Evolutionary conservation across 352 stramenopile species (phyloP).

Genomic region (Phytopythium chamaehyphon): DNA sequence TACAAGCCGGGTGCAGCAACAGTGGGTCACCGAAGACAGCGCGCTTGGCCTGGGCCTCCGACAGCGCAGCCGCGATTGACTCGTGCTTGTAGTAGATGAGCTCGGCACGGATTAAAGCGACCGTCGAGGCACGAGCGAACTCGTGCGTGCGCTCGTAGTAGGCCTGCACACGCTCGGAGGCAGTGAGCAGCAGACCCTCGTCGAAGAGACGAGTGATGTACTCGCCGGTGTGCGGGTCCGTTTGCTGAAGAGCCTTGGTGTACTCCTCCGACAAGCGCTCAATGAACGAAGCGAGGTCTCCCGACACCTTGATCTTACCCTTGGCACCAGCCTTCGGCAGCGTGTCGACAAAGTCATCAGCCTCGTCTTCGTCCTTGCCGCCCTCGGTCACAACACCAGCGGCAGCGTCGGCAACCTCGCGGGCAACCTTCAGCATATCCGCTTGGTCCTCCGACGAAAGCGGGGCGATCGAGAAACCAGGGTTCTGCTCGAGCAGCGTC

Average conservation of each 20-base stretch:
- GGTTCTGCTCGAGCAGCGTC: constrained; percentile 80
- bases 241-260: constrained; percentile 97
- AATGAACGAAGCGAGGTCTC: constrained; percentile 87
- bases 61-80: constrained; percentile 81
- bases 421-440: constrained; percentile 68
- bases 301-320: constrained; percentile 85
- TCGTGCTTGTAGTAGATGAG: constrained; percentile 98
- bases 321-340: constrained; percentile 66
- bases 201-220: constrained; percentile 94
- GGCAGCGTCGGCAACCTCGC: constrained; percentile 31
- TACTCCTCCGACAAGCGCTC: constrained; percentile 96
- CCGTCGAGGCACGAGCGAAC: constrained; percentile 68
- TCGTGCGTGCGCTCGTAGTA: constrained; percentile 90
- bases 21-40: constrained; percentile 80
- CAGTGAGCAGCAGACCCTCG: constrained; percentile 88
- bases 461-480: constrained; percentile 65
- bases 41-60: constrained; percentile 77
- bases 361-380: constrained; percentile 86
- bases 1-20: constrained; percentile 87
- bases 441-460: constrained; percentile 82
- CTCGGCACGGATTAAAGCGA: constrained; percentile 92
- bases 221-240: constrained; percentile 94
- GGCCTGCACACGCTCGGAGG: constrained; percentile 83
- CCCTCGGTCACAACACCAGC: constrained; percentile 5
- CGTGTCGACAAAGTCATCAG: constrained; percentile 78